These are phyloP conservation scores for Macrocybe gigantea DNA, from an alignment of 768 basidiomycete species.

Conservation along the genomic window DNA sequence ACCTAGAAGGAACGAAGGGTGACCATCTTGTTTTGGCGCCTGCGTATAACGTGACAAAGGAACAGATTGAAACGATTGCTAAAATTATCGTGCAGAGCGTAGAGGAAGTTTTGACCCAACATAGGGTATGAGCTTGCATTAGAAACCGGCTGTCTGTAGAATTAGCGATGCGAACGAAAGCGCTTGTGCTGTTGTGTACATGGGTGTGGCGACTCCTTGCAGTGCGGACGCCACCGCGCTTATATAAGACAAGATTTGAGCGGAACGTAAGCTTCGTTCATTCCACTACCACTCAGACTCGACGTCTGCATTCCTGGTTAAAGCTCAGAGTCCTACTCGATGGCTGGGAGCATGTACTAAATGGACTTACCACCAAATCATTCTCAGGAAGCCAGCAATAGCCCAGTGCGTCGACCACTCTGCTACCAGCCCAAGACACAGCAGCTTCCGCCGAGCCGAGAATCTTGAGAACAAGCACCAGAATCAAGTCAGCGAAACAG, in stretches of 20 bases:
- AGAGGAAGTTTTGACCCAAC: constrained; percentile 52
- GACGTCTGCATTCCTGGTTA: constrained; percentile 23
- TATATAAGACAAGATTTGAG: constrained; percentile 38
- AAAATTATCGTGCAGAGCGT: constrained; percentile 60
- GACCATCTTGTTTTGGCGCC: constrained; percentile 71
- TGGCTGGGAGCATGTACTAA: constrained; percentile 87
- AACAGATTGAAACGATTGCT: constrained; percentile 66
- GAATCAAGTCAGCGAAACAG: constrained; percentile 70
- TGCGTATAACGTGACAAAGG: constrained; percentile 69
- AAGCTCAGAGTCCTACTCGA: constrained; percentile 50
- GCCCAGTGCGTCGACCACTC: constrained; percentile 47
- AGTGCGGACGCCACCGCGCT: constrained; percentile 30
- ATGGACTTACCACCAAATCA: constrained; percentile 82
- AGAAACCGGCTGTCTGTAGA: too few species aligned
- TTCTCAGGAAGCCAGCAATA: constrained; percentile 66
- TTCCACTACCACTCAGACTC: constrained; percentile 24
- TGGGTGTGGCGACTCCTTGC: not conserved
- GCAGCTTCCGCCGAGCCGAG: constrained; percentile 43
- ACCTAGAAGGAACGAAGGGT: constrained; percentile 65
- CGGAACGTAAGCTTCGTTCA: constrained; percentile 24
- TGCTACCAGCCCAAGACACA: constrained; percentile 33
- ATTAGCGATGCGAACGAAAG: too few species aligned
- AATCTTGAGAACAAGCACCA: constrained; percentile 66
- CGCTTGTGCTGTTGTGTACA: not conserved
- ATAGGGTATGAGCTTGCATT: not conserved